Conservation (phyloP, 2,329 filamentous ascomycete genomes). For the Fusarium zealandicum region DNA sequence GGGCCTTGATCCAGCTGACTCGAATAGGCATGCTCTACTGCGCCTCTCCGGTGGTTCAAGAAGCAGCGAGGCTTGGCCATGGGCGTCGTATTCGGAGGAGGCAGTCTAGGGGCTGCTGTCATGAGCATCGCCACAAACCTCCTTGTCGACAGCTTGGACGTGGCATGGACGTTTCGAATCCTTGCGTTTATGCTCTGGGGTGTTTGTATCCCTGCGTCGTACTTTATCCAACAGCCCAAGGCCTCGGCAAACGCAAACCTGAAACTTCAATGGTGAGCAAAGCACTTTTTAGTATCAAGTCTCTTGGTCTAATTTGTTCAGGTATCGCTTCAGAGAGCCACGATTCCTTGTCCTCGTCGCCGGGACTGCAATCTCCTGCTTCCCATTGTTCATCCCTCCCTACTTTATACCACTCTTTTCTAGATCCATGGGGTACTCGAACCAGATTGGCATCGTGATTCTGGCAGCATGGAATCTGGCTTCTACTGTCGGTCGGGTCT, state of each 20-base stretch:
- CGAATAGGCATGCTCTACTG: slow-evolving; percentile 37
- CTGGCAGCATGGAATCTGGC: slow-evolving; percentile 44
- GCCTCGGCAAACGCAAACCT: slow-evolving; percentile 14
- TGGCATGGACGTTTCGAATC: slow-evolving; percentile 42
- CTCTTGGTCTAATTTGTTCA: slow-evolving; percentile 7
- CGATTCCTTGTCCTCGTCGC: slow-evolving; percentile 37
- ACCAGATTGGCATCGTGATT: slow-evolving; percentile 34
- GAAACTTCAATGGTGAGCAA: slow-evolving; percentile 38
- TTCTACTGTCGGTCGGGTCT: slow-evolving; percentile 38
- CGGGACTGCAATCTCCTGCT: slow-evolving; percentile 39
- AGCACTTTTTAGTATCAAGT: rapidly evolving
- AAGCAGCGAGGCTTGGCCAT: slow-evolving; percentile 40
- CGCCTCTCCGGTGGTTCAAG: slow-evolving; percentile 39
- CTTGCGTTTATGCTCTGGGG: slow-evolving; percentile 40
- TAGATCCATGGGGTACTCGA: slow-evolving; percentile 36
- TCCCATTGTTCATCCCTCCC: slow-evolving; percentile 38
- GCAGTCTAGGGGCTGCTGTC: slow-evolving; percentile 40
- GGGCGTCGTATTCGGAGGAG: slow-evolving; percentile 43
- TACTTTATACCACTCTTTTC: slow-evolving; percentile 40
- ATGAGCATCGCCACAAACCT: slow-evolving; percentile 41
- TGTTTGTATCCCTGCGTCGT: slow-evolving; percentile 42
- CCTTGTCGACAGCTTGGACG: slow-evolving; percentile 34
- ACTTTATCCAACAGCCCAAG: slow-evolving; percentile 34
- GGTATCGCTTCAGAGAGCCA: slow-evolving; percentile 40
- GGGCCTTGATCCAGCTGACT: no score